Conservation (phyloP, 1,284 basidiomycete genomes). For the Lignosus rhinocerotis region DNA sequence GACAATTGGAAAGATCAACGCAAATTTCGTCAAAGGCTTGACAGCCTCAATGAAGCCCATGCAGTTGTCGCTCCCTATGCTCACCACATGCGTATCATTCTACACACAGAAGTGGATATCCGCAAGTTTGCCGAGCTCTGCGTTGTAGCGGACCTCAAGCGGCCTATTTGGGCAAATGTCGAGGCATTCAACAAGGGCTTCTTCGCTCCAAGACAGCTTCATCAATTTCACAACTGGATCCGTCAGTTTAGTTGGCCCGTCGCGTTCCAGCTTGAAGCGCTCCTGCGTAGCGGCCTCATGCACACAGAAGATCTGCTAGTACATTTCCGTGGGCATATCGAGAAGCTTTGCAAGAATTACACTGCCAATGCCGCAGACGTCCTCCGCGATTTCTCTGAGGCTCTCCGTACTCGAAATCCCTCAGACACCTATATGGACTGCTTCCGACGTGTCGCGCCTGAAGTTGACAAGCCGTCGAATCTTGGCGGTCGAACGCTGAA, state of each 20-base stretch:
- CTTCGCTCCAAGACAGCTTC: constrained; percentile 48
- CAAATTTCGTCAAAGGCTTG: constrained; percentile 56
- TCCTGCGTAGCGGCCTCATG: constrained; percentile 59
- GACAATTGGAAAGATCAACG: constrained; percentile 37
- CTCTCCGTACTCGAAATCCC: constrained; percentile 41
- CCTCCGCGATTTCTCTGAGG: constrained; percentile 52
- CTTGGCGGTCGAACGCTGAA: constrained; percentile 1
- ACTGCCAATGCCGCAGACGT: constrained; percentile 41
- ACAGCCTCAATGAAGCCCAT: constrained; percentile 55
- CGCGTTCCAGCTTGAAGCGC: constrained; percentile 69
- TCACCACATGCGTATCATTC: constrained; percentile 61
- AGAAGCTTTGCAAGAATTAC: constrained; percentile 38
- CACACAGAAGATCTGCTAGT: constrained; percentile 54
- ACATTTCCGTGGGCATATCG: constrained; percentile 44
- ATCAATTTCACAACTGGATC: constrained; percentile 44
- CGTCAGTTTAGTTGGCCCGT: constrained; percentile 52
- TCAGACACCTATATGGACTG: constrained; percentile 49
- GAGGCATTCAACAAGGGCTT: constrained; percentile 51
- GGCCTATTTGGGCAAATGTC: constrained; percentile 39
- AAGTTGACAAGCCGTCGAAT: constrained; percentile 8
- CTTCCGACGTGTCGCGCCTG: constrained; percentile 42
- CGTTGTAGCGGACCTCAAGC: constrained; percentile 47
- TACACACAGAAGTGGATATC: constrained; percentile 45
- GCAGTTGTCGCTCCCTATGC: constrained; percentile 60
- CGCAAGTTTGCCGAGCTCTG: constrained; percentile 53